Percentiles rank a stretch among this genome's conserved stretches.
Conservation (phyloP, 108 stramenopile species). For the Cyclotella baltica region DNA sequence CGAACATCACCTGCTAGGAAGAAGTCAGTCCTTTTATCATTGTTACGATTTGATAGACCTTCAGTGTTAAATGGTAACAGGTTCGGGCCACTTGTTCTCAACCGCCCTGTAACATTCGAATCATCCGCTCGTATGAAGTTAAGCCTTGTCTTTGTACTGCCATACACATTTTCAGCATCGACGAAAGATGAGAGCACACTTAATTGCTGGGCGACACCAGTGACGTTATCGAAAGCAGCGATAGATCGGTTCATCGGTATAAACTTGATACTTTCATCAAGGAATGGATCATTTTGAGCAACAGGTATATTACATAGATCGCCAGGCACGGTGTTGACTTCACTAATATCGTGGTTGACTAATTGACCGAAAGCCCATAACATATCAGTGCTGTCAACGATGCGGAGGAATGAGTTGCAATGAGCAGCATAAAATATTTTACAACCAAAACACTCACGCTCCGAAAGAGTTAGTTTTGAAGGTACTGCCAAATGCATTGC, state of each 20-base stretch:
- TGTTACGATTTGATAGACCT: slow-evolving; percentile 33
- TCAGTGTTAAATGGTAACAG: slow-evolving; percentile 29
- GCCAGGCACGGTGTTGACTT: slow-evolving; percentile 8
- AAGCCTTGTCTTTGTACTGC: slow-evolving; percentile 1
- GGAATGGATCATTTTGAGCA: slow-evolving; percentile 29
- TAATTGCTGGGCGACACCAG: slow-evolving; percentile 12
- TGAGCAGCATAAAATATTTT: not conserved
- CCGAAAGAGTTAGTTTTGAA: slow-evolving; percentile 16
- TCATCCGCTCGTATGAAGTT: slow-evolving; percentile 19
- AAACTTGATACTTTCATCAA: not conserved
- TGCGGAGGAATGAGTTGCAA: not conserved
- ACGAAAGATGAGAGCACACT: slow-evolving; percentile 14
- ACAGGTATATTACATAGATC: slow-evolving; percentile 19
- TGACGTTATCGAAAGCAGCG: not conserved
- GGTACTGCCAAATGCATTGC: slow-evolving; percentile 24
- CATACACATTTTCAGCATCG: slow-evolving; percentile 21
- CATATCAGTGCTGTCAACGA: slow-evolving; percentile 17
- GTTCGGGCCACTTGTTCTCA: slow-evolving; percentile 23
- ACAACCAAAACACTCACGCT: slow-evolving; percentile 3
- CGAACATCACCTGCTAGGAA: slow-evolving; percentile 55
- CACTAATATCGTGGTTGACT: slow-evolving; percentile 39
- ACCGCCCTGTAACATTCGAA: slow-evolving; percentile 10
- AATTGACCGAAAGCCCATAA: slow-evolving; percentile 57
- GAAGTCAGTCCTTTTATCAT: slow-evolving; percentile 30
- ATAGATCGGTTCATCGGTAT: slow-evolving; percentile 16